A percentile compares a stretch with the other conserved stretches of the same genome.
phyloP scores from a whole-genome alignment of 116 monocot species.

The Iris pallida region DNA sequence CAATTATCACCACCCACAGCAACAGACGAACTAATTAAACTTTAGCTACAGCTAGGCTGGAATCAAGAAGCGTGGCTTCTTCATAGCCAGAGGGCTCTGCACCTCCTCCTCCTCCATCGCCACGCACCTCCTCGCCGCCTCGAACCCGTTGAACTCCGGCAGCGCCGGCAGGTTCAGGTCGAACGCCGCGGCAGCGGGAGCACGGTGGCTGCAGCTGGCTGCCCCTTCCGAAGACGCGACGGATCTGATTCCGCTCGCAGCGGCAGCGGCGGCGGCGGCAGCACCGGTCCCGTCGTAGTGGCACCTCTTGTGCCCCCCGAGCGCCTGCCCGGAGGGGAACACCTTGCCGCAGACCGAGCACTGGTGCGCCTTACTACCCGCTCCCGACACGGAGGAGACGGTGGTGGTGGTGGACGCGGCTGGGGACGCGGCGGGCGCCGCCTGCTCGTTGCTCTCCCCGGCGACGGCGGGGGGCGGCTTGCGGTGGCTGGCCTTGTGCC shows the following conservation, averaged over 20 bases:
- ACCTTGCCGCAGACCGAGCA: constrained; percentile 52
- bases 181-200: constrained; percentile 16
- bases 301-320: constrained; percentile 80
- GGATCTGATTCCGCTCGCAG: neutral
- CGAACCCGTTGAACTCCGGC: constrained; percentile 24
- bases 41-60: constrained; percentile 1
- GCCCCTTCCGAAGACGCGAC: constrained; percentile 15
- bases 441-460: neutral
- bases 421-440: neutral
- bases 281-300: constrained; percentile 57
- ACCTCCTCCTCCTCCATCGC: constrained; percentile 51
- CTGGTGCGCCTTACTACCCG: constrained; percentile 26
- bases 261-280: neutral
- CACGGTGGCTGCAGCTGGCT: constrained; percentile 13
- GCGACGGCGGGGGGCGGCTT: constrained; percentile 13
- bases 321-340: constrained; percentile 74
- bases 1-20: too few relatives aligned
- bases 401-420: constrained; percentile 3
- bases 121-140: constrained; percentile 16
- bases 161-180: constrained; percentile 60
- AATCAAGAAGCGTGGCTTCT: constrained; percentile 45
- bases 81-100: constrained; percentile 63
- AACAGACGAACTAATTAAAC: too few relatives aligned
- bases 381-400: constrained; percentile 3
- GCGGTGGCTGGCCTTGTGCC: constrained; percentile 85